A percentile compares a stretch with the other conserved stretches of the same genome.
These are phyloP conservation scores for Diutina ranongensis DNA, from an alignment of 1,139 yeast species.

Conservation along the genomic window DNA sequence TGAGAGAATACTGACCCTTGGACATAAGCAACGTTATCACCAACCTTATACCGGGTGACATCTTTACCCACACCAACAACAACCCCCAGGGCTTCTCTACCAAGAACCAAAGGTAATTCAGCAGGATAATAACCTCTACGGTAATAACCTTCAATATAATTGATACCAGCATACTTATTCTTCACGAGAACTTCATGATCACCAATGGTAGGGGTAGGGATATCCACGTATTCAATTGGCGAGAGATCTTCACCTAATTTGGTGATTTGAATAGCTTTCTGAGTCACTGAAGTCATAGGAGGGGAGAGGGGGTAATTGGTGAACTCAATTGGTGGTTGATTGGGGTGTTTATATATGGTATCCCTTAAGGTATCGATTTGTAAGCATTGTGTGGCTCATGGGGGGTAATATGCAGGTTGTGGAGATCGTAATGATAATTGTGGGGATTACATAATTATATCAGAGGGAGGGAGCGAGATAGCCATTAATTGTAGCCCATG, in stretches of 20 bases:
- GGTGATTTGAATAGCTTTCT: constrained; percentile 45
- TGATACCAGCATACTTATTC: constrained; percentile 66
- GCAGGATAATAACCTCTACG: constrained; percentile 65
- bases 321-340: background rate
- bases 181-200: constrained; percentile 53
- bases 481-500: too few relatives aligned
- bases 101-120: constrained; percentile 49
- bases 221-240: constrained; percentile 33
- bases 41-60: constrained; percentile 47
- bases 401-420: too few relatives aligned
- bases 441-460: too few relatives aligned
- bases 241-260: constrained; percentile 37
- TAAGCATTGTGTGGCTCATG: background rate
- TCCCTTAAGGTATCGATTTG: background rate
- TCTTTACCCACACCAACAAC: constrained; percentile 56
- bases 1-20: constrained; percentile 53
- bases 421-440: too few relatives aligned
- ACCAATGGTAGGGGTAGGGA: constrained; percentile 46
- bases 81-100: constrained; percentile 78
- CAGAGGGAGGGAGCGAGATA: too few relatives aligned
- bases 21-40: constrained; percentile 61
- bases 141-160: constrained; percentile 75
- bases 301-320: background rate
- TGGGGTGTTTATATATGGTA: background rate
- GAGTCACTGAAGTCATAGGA: constrained; percentile 28